Evolutionary conservation across 2,329 filamentous ascomycete genomes (phyloP).

Genomic region (Chrysosporium keratinophilum): DNA sequence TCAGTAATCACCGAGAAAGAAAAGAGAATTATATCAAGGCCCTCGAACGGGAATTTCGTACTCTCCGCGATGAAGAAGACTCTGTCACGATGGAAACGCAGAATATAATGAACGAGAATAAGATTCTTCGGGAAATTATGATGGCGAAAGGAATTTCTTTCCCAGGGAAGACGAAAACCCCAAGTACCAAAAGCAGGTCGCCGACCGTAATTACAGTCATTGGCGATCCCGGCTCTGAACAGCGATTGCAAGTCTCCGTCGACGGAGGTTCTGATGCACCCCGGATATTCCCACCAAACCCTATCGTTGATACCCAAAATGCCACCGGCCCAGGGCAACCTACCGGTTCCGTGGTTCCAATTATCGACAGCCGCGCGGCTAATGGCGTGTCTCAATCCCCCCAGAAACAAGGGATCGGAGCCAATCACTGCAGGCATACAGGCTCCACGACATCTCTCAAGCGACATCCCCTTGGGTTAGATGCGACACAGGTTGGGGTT

Average conservation of each 20-base stretch:
- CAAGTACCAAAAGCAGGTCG: not conserved
- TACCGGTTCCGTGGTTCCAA: not conserved
- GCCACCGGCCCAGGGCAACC: not conserved
- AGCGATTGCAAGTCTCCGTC: conserved; percentile 16
- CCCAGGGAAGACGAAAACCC: conserved; percentile 4
- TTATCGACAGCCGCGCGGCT: not conserved
- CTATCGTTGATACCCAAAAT: not conserved
- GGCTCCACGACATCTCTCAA: not conserved
- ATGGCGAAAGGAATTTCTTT: conserved; percentile 17
- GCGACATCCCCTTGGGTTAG: conserved; percentile 22
- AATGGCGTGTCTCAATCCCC: not conserved
- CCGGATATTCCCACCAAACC: conserved; percentile 13
- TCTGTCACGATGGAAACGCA: conserved; percentile 13
- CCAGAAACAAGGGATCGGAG: not conserved
- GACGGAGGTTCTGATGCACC: conserved; percentile 2
- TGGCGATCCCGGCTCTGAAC: conserved; percentile 15
- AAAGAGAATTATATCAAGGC: conserved; percentile 26
- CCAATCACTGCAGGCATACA: conserved; percentile 8
- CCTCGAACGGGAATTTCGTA: conserved; percentile 22
- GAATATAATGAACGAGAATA: conserved; percentile 17
- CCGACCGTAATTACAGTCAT: conserved; percentile 16
- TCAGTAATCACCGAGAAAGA: conserved; percentile 25
- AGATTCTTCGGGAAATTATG: conserved; percentile 19
- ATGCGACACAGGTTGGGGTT: conserved; percentile 23
- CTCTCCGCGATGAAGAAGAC: conserved; percentile 21